Evolutionary conservation across 495 filamentous ascomycete species (phyloP), one percentile per base, ranked within the genome.

Genomic region (Bombardia bombarda): DNA sequence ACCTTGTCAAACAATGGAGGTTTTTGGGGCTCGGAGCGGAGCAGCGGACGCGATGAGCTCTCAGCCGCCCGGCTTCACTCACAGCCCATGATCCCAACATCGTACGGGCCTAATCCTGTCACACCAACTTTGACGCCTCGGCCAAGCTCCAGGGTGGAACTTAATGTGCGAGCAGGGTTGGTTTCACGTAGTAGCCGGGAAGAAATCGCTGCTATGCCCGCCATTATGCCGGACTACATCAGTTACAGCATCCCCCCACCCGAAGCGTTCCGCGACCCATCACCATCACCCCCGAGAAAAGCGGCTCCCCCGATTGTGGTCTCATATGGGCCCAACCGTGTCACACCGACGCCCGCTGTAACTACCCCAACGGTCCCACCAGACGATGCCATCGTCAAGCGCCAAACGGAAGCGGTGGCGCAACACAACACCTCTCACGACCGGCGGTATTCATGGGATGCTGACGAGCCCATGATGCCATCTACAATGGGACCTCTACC

Each of bases 101-200:
- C 59, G 13, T 62, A 62, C 33, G 59, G 59, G 3, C 59, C 59
- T 13, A 62, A 62, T 38, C 59, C 54, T 3, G 59, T 60, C 35
- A 62, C 59, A 4, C 59, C 59, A 6, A 60, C 57, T 17, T 42
- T 60, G 14, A 55, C 48, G 1, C 57, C 51, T 2, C 58, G 56
- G 4, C 23, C 44, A 3, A 50, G 41, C 5, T 47, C 54, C 1
- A 42, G 53, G 6, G 41, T 32, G 3, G 47, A 56, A 25, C 17
- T 55, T n/a, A 42, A 45, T 32, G 22, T 43, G 13, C 48, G 45
- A 25, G 39, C 46, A 17, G 42, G 20, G 8, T 40, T 48, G 1
- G 43, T 50, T n/a, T 53, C 58, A n/a, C 47, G 44, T 8, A 41
- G 45, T 38, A 55, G 43, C 40, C 41, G 43, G 16, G 46, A 46